Conservation (phyloP, 306 rosid genomes). For the Citrullus amarus region DNA sequence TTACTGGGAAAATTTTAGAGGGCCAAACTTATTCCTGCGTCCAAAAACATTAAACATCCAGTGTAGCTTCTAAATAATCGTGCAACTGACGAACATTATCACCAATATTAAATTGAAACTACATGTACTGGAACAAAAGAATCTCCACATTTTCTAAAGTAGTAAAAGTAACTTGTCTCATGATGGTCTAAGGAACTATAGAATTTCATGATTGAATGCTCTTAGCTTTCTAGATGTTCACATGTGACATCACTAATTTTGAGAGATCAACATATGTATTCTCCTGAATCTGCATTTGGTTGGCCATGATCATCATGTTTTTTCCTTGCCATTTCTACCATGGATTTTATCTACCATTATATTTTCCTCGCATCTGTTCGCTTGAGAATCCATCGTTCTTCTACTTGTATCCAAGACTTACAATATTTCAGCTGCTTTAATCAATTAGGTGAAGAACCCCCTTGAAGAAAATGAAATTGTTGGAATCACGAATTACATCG, state of each 20-base stretch:
- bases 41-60: neutral
- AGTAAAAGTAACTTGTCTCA: too few relatives aligned
- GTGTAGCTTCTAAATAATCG: neutral
- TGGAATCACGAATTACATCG: conserved; percentile 92
- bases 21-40: neutral
- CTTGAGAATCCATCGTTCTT: neutral
- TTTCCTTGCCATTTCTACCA: neutral
- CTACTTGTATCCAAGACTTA: conserved; percentile 12
- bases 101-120: neutral
- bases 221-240: neutral
- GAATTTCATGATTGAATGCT: neutral
- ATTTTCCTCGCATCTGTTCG: neutral
- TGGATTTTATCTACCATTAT: neutral
- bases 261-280: neutral
- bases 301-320: neutral
- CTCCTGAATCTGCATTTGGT: neutral
- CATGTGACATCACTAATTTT: neutral
- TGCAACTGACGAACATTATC: neutral
- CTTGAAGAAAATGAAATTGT: conserved; percentile 61
- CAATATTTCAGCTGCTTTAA: conserved; percentile 18
- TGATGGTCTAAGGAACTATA: neutral
- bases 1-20: neutral
- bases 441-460: conserved; percentile 83
- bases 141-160: neutral
- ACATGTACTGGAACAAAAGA: neutral